Conservation (phyloP, 495 filamentous ascomycete genomes). For the Neurospora cerealis region DNA sequence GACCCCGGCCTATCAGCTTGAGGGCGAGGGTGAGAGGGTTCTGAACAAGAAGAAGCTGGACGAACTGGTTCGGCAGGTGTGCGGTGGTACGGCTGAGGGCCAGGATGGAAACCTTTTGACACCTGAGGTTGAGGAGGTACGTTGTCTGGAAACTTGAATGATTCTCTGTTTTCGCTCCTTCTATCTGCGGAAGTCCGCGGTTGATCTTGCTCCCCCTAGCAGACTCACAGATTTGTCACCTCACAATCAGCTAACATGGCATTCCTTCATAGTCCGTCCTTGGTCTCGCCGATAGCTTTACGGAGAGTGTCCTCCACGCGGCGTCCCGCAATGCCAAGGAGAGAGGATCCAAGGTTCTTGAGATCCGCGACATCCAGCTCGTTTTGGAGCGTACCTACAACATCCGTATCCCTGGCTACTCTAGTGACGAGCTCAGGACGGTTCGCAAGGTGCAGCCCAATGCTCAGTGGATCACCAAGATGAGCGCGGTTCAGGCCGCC, state of each 20-base stretch:
- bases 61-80: conserved; percentile 88
- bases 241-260: background rate
- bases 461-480: conserved; percentile 83
- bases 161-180: conserved; percentile 2
- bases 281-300: conserved; percentile 84
- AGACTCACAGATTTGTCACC: background rate
- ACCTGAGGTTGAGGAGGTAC: conserved; percentile 91
- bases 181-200: background rate
- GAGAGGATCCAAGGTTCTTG: conserved; percentile 75
- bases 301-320: conserved; percentile 76
- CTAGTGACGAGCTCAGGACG: conserved; percentile 85
- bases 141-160: conserved; percentile 10
- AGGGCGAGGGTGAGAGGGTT: conserved; percentile 81
- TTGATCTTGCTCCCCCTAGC: background rate
- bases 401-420: conserved; percentile 92
- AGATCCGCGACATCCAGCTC: conserved; percentile 89
- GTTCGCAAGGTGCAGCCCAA: conserved; percentile 86
- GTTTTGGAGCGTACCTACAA: conserved; percentile 96
- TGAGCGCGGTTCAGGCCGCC: conserved; percentile 88
- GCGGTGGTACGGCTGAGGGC: conserved; percentile 62
- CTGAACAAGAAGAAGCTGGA: conserved; percentile 94
- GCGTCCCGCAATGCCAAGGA: conserved; percentile 91
- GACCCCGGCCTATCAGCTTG: conserved; percentile 69
- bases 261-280: conserved; percentile 51
- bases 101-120: conserved; percentile 60